Base-by-base conservation (phyloP, 129 eudicot species). In the Tagetes patula region DNA sequence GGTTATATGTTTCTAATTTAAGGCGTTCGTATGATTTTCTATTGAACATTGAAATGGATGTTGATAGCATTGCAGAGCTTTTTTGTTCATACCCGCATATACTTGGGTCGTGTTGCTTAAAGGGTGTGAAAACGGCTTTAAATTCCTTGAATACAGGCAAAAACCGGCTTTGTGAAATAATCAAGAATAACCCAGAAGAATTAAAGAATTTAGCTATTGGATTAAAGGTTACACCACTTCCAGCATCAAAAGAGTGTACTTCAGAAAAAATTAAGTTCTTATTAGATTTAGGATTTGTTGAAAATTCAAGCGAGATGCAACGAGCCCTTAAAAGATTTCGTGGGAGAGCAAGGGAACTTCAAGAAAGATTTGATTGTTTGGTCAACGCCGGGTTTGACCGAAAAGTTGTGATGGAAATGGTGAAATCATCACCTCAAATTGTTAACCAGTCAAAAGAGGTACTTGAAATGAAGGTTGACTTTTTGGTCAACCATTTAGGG, bases 331-430 rank as follows among this genome's bases (percentile, higher is more conserved):
- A 77, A 74, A 63, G 68, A 9, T 87, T 90, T 62, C 85, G 90
- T 41, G 98, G 98, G 64, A 82, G 75, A 71, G 93, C 89, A 32
- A 71, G 36, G 38, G 89, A 89, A 49, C 93, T 94, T 68, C 96
- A 85, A 67, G 98, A 94, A 71, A 82, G 98, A 69, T 94, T 90
- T 46, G 83, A 90, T 58, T 94, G 89, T 83, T 74, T 90, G 41
- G 91, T 90, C 13, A 74, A 83, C 2, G 67, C 67, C 2, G 97
- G 98, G 48, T 85, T 94, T 60, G 79, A 73, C 77, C 80, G 49
- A 20, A 70, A 84, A 80, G 82, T 87, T 4, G 96, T 86, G 71
- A 31, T 68, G 37, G 52, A 61, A 31, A 84, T 90, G 99, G 50
- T 94, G 33, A 94, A 83, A 83, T 41, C 67, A 10, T 71, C 88